Evolutionary conservation across 2,329 filamentous ascomycete genomes (phyloP).

Genomic region (Sclerotiophoma versabilis): DNA sequence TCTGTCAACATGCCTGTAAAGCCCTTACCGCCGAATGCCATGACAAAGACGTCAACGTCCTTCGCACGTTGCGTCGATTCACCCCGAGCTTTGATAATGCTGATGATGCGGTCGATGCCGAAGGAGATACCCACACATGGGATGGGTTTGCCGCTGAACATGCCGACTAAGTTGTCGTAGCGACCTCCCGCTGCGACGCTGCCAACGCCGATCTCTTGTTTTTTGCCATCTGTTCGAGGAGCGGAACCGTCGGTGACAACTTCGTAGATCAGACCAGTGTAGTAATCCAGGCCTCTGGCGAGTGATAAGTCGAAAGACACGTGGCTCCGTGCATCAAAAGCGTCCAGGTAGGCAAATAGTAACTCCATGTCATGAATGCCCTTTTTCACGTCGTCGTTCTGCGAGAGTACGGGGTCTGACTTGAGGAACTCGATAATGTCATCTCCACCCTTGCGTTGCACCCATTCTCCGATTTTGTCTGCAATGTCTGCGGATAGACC

Average conservation of each 20-base stretch:
- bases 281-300: conserved; percentile 90
- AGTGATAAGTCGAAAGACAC: conserved; percentile 91
- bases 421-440: conserved; percentile 66
- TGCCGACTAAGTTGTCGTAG: conserved; percentile 92
- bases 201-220: conserved; percentile 72
- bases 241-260: conserved; percentile 83
- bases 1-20: conserved; percentile 82
- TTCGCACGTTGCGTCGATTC: conserved; percentile 69
- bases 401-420: conserved; percentile 44
- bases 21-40: conserved; percentile 90
- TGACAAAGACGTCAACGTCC: conserved; percentile 90
- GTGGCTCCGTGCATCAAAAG: conserved; percentile 73
- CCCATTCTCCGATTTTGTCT: conserved; percentile 86
- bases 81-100: conserved; percentile 81
- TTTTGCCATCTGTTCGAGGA: conserved; percentile 49
- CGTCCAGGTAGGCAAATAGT: conserved; percentile 82
- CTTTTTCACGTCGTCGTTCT: conserved; percentile 73
- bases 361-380: conserved; percentile 82
- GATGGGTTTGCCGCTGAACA: conserved; percentile 90
- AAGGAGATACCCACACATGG: conserved; percentile 94
- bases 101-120: conserved; percentile 94
- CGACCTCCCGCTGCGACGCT: conserved; percentile 89
- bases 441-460: conserved; percentile 75
- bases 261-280: conserved; percentile 90
- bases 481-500: conserved; percentile 78